Evolutionary conservation across 2,329 filamentous ascomycete species (phyloP).

Genomic region (Colletotrichum lentis): DNA sequence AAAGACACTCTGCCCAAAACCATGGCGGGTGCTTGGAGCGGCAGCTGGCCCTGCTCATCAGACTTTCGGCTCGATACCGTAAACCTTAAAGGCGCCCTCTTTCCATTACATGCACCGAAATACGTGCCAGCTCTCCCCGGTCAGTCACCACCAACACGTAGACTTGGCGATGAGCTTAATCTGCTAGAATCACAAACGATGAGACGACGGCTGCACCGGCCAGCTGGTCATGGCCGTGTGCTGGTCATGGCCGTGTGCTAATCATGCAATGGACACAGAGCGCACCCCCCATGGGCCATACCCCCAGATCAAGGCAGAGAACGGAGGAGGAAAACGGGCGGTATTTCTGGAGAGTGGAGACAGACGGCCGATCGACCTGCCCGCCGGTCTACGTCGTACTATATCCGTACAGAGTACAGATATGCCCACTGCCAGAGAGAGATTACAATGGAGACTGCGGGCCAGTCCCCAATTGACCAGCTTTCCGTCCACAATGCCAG

Average conservation of each 20-base stretch:
- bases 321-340: neutral
- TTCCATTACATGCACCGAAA: slow-evolving; percentile 6
- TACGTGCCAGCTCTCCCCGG: slow-evolving; percentile 27
- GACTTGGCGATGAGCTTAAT: slow-evolving; percentile 34
- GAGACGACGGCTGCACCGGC: slow-evolving; percentile 8
- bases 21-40: slow-evolving; percentile 26
- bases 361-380: slow-evolving; percentile 13
- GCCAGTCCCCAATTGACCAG: slow-evolving; percentile 6
- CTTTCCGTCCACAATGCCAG: slow-evolving; percentile 6
- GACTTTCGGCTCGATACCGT: slow-evolving; percentile 22
- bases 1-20: slow-evolving; percentile 20
- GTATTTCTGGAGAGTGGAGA: neutral
- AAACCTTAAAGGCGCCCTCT: slow-evolving; percentile 5
- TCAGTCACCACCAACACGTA: slow-evolving; percentile 5
- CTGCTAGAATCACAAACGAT: neutral
- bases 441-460: slow-evolving; percentile 15
- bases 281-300: neutral
- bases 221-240: slow-evolving; percentile 9
- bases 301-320: slow-evolving; percentile 5
- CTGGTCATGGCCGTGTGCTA: slow-evolving; percentile 8
- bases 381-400: neutral
- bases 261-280: slow-evolving; percentile 14
- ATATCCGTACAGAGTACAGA: too few species aligned
- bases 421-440: slow-evolving; percentile 14
- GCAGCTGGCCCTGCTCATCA: slow-evolving; percentile 15